Percentiles rank a stretch among this genome's conserved stretches.
phyloP scores from a whole-genome alignment of 116 monocot genomes.

The Iris pallida region DNA sequence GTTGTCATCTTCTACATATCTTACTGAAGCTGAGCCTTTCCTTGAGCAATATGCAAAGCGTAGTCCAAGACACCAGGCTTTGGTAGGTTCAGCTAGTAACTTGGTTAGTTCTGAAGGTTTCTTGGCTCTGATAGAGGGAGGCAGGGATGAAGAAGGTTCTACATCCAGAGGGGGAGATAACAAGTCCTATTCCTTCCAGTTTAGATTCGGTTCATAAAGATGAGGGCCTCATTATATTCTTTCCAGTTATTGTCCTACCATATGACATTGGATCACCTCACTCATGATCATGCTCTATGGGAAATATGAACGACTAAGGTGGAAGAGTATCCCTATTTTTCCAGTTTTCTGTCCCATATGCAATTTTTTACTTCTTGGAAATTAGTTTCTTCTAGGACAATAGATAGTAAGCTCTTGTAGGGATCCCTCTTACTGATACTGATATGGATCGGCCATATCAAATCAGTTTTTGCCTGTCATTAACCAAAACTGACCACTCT shows the following conservation, averaged over 20 bases:
- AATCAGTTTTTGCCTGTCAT: too few relatives aligned
- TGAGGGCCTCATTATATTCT: constrained; percentile 92
- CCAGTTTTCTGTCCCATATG: too few relatives aligned
- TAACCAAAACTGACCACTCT: too few relatives aligned
- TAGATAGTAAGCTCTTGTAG: too few relatives aligned
- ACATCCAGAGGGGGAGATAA: constrained; percentile 38
- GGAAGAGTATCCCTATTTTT: too few relatives aligned
- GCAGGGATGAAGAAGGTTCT: constrained; percentile 95
- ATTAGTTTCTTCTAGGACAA: too few relatives aligned
- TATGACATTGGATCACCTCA: background rate
- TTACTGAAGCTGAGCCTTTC: constrained; percentile 95
- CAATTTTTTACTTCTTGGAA: too few relatives aligned
- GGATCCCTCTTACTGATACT: too few relatives aligned
- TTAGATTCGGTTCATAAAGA: constrained; percentile 57
- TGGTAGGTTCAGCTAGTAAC: constrained; percentile 88
- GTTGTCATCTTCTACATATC: constrained; percentile 72
- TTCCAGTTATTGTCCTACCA: constrained; percentile 57
- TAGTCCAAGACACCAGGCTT: constrained; percentile 66
- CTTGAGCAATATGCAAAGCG: constrained; percentile 88
- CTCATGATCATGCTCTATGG: background rate
- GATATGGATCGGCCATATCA: too few relatives aligned
- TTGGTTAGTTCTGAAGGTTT: constrained; percentile 76
- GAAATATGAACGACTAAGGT: background rate
- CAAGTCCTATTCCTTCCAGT: constrained; percentile 19
- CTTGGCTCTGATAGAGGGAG: constrained; percentile 61